Conservation (phyloP, 2,329 filamentous ascomycete species). For the Elsinoe ampelina region DNA sequence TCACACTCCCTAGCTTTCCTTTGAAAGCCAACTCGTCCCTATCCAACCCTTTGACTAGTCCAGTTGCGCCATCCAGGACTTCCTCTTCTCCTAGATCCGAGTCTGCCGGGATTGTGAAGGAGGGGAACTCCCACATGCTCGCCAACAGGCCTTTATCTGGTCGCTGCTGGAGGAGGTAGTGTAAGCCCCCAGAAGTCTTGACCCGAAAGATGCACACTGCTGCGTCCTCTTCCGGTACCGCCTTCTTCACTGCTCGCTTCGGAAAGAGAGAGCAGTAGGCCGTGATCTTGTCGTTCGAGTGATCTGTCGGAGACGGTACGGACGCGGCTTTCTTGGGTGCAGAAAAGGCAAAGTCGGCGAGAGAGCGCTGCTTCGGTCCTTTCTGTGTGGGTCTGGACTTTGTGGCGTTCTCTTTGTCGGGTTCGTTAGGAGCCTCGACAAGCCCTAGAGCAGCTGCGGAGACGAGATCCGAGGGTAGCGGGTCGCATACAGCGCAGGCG, state of each 20-base stretch:
- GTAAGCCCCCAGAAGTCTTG: neutral
- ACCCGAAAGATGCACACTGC: neutral
- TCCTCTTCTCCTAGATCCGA: neutral
- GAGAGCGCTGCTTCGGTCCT: neutral
- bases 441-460: neutral
- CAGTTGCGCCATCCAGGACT: neutral
- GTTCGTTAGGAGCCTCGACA: neutral
- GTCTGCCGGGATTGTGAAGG: neutral
- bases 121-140: conserved; percentile 5
- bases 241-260: conserved; percentile 1
- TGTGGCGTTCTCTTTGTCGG: neutral
- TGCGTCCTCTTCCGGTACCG: conserved; percentile 1
- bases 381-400: neutral
- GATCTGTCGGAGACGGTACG: neutral
- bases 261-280: conserved; percentile 7
- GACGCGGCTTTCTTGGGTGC: neutral
- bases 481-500: neutral
- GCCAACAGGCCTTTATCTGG: neutral
- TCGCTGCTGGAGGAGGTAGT: neutral
- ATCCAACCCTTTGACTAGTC: neutral
- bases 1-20: neutral
- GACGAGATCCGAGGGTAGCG: neutral
- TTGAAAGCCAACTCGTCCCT: neutral
- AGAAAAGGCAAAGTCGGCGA: neutral
- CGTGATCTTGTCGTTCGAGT: neutral